These are phyloP conservation scores for Lithohypha guttulata DNA, from an alignment of 2,329 filamentous ascomycete genomes.

Conservation along the genomic window DNA sequence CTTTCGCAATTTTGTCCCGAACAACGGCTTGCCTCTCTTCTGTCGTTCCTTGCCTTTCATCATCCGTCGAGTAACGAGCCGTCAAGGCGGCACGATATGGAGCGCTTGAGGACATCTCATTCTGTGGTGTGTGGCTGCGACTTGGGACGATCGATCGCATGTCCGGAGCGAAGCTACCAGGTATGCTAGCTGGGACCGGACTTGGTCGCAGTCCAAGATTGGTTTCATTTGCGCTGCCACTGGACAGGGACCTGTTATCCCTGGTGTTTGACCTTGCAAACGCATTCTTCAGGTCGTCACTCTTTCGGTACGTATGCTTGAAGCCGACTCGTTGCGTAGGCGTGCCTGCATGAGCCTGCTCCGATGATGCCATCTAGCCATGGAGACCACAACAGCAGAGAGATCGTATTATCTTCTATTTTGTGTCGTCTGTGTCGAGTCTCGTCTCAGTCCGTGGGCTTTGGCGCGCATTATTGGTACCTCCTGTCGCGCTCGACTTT, in stretches of 20 bases:
- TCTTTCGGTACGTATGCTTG: constrained; percentile 19
- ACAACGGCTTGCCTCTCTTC: constrained; percentile 67
- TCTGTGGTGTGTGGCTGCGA: constrained; percentile 45
- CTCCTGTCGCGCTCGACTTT: too few species aligned
- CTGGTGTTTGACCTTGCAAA: constrained; percentile 26
- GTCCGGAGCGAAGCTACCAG: constrained; percentile 83
- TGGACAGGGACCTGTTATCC: constrained; percentile 48
- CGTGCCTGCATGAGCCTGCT: constrained; percentile 24
- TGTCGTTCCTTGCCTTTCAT: constrained; percentile 48
- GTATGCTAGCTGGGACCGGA: constrained; percentile 47
- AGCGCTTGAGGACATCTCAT: constrained; percentile 41
- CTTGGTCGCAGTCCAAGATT: constrained; percentile 53
- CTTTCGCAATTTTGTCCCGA: constrained; percentile 79
- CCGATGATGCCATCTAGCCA: constrained; percentile 23
- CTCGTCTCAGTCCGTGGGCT: background rate
- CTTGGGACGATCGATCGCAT: constrained; percentile 59
- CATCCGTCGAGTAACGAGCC: constrained; percentile 35
- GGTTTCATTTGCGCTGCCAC: constrained; percentile 52
- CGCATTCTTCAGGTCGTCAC: constrained; percentile 31
- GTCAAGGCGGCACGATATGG: constrained; percentile 40
- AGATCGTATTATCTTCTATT: background rate
- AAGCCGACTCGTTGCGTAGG: constrained; percentile 23
- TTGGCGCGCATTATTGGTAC: background rate
- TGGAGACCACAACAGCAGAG: constrained; percentile 13
- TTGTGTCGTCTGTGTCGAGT: background rate